phyloP scores from a whole-genome alignment of 2,329 filamentous ascomycete species.

The Metarhizium rileyi region DNA sequence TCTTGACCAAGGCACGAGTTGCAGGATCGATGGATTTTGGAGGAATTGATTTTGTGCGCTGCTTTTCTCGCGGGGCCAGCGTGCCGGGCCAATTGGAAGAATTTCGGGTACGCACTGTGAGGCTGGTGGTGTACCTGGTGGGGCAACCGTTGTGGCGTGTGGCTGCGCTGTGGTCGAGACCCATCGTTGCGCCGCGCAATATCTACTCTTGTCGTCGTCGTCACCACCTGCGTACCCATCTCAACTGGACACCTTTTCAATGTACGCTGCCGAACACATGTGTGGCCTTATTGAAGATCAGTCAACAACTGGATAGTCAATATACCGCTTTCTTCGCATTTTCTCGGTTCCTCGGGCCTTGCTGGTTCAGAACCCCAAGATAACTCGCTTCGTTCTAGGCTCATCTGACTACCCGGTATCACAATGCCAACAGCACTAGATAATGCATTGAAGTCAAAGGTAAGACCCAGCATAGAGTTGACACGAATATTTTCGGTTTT shows the following conservation, averaged over 20 bases:
- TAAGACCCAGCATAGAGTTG: slow-evolving; percentile 21
- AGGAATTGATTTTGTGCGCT: slow-evolving; percentile 18
- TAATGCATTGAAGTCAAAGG: slow-evolving; percentile 59
- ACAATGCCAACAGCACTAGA: slow-evolving; percentile 63
- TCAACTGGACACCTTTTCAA: background rate
- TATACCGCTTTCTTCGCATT: background rate
- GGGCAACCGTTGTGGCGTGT: slow-evolving; percentile 1
- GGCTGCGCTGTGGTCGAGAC: background rate
- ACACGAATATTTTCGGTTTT: background rate
- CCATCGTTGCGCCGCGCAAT: background rate
- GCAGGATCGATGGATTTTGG: slow-evolving; percentile 12
- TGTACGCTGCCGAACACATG: background rate
- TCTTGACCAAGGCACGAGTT: slow-evolving; percentile 11
- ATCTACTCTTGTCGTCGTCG: slow-evolving; percentile 1
- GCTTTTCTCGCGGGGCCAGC: slow-evolving; percentile 11
- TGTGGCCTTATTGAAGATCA: background rate
- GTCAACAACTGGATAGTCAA: too few species aligned
- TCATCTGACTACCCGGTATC: slow-evolving; percentile 6
- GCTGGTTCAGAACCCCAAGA: too few species aligned
- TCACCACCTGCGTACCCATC: background rate
- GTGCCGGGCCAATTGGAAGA: slow-evolving; percentile 12
- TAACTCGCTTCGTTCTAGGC: background rate
- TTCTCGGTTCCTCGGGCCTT: background rate
- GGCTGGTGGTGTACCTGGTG: background rate
- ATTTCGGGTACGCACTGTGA: background rate